Evolutionary conservation across 1,284 basidiomycete genomes (phyloP).

Genomic region (Spongispora temasekensis): DNA sequence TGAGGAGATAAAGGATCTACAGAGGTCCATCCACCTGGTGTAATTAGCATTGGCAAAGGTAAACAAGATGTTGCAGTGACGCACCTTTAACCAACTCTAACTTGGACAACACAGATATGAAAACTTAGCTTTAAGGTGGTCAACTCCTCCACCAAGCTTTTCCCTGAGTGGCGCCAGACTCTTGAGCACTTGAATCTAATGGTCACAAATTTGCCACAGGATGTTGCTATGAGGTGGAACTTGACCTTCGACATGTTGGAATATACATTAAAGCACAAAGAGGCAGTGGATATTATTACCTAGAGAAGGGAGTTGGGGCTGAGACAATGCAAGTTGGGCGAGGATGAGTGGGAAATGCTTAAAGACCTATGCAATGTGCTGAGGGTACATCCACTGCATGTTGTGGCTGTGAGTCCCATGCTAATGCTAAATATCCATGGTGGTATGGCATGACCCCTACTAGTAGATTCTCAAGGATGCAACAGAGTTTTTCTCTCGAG

Average conservation of each 20-base stretch:
- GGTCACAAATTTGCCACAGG: background rate
- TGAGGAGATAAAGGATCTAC: background rate
- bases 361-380: background rate
- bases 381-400: background rate
- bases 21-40: background rate
- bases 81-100: background rate
- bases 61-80: background rate
- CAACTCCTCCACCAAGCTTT: background rate
- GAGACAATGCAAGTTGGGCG: background rate
- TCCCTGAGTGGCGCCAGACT: background rate
- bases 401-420: background rate
- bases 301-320: background rate
- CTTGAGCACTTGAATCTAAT: background rate
- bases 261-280: background rate
- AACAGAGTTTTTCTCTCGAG: background rate
- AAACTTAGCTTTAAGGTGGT: background rate
- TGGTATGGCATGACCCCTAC: too few relatives aligned
- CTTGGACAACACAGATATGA: background rate
- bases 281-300: background rate
- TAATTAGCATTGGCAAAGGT: background rate
- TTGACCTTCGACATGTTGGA: background rate
- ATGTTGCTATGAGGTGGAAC: background rate
- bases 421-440: background rate
- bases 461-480: background rate
- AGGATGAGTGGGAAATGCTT: background rate